Conservation (phyloP, 352 stramenopile species). For the Phytophthora pistaciae region DNA sequence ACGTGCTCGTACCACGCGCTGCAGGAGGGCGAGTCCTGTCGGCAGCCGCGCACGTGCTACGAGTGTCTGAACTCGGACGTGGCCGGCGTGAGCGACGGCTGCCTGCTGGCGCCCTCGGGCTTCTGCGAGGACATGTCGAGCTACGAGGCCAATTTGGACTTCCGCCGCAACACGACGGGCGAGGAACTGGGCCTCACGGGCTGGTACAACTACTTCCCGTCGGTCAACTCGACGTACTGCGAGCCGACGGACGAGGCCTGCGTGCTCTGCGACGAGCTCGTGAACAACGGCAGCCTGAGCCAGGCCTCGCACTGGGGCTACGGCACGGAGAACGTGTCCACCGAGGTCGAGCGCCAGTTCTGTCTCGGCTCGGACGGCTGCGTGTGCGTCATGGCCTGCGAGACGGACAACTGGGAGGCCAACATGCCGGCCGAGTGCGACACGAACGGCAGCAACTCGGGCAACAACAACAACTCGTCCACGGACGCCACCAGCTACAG, state of each 20-base stretch:
- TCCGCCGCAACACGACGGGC: constrained; percentile 57
- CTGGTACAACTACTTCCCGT: constrained; percentile 78
- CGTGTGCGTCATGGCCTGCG: constrained; percentile 73
- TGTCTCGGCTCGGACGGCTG: constrained; percentile 64
- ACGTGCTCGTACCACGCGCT: constrained; percentile 73
- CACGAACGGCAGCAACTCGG: constrained; percentile 23
- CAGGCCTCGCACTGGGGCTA: constrained; percentile 28
- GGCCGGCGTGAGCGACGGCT: constrained; percentile 43
- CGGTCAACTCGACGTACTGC: constrained; percentile 72
- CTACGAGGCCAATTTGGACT: constrained; percentile 66
- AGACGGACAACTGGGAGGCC: constrained; percentile 57
- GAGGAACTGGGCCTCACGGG: constrained; percentile 39
- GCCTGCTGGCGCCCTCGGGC: constrained; percentile 61
- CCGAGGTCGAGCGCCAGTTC: constrained; percentile 55
- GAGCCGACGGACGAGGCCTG: constrained; percentile 62
- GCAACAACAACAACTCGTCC: constrained; percentile 13
- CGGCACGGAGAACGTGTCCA: constrained; percentile 42
- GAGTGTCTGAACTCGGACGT: constrained; percentile 74
- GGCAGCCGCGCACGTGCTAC: constrained; percentile 68
- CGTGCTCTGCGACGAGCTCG: constrained; percentile 50
- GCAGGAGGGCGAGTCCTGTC: constrained; percentile 48
- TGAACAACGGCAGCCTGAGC: constrained; percentile 35
- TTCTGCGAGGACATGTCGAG: constrained; percentile 65
- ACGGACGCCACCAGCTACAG: constrained; percentile 47
- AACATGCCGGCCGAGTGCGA: constrained; percentile 64